Conservation (phyloP, 225 moss, liverwort and hornwort genomes). For the Physcomitrium patens region DNA sequence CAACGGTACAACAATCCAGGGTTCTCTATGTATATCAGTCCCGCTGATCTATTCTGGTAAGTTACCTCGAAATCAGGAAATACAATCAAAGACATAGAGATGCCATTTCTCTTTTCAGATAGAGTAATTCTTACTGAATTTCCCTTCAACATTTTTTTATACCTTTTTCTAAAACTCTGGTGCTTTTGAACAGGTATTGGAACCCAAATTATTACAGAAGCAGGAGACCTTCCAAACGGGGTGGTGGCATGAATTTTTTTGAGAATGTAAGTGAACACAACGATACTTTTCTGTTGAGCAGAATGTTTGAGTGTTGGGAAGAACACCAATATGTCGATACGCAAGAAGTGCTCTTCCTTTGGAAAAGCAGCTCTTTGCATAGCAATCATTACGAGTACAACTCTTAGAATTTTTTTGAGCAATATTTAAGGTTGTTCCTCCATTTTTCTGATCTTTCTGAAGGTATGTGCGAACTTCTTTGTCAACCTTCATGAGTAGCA, state of each 20-base stretch:
- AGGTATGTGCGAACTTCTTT: background rate
- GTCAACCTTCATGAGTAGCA: background rate
- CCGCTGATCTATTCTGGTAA: slow-evolving; percentile 88
- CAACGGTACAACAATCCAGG: slow-evolving; percentile 62
- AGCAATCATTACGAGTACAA: no score
- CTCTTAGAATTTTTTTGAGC: no score
- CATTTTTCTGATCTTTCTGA: background rate
- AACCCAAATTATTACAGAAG: slow-evolving; percentile 87
- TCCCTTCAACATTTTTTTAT: background rate
- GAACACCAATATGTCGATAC: background rate
- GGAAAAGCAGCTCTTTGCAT: no score
- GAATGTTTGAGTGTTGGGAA: background rate
- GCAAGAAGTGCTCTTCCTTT: background rate
- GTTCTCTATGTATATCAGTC: slow-evolving; percentile 61
- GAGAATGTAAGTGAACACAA: slow-evolving; percentile 64
- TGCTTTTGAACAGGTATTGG: slow-evolving; percentile 72
- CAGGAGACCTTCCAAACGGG: slow-evolving; percentile 57
- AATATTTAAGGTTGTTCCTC: slow-evolving; percentile 14
- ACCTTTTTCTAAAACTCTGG: slow-evolving; percentile 19
- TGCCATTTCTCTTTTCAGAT: slow-evolving; percentile 15
- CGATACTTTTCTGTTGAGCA: background rate
- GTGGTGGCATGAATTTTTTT: slow-evolving; percentile 87
- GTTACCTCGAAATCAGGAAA: slow-evolving; percentile 30
- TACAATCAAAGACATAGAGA: background rate
- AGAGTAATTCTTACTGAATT: background rate